Base-by-base conservation (phyloP, 75 land plant species). In the Cupressus sempervirens region DNA sequence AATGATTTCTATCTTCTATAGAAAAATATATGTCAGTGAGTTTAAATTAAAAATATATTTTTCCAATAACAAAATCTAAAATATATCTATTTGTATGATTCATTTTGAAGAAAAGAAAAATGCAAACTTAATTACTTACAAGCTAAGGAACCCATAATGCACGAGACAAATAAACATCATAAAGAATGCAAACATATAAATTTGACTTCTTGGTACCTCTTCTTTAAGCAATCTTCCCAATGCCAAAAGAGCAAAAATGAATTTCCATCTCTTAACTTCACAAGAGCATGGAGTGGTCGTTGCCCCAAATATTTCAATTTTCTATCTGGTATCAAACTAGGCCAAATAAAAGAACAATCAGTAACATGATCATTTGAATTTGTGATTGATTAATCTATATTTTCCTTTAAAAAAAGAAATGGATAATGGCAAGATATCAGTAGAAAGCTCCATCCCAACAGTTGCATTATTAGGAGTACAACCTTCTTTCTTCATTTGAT, bases 171-270 rank as follows among this genome's bases (percentile, higher is more conserved):
- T 45, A 4, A 79, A n/a, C 46, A 40, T 45, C 81, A 79, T 79
- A 43, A 41, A 45, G 81, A 43, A 26, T 38, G 40, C 43, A 36
- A 20, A 40, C 45, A 76, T 18, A 23, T 40, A 23, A 40, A 76
- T 76, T 76, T 76, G 79, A 79, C n/a, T 30, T 79, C 12, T 15
- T 41, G 74, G 65, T 85, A 98, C 99, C 99, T 94, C 23, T 90
- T 86, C 88, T 96, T 98, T 73, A 96, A 85, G 88, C 93, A 94
- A 52, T 98, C 99, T 81, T 98, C 99, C 93, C 94, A 98, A 86
- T 94, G 94, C 99, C 99, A 98, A 46, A 93, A 92, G n/a, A 96
- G 93, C 45, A 98, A 79, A 77, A 98, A 90, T 70, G 93, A 89
- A 56, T 88, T 87, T 53, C 94, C 96, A 87, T 98, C 99, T 81